Evolutionary conservation across 306 rosid genomes (phyloP).

Genomic region (Boehmeria nivea): DNA sequence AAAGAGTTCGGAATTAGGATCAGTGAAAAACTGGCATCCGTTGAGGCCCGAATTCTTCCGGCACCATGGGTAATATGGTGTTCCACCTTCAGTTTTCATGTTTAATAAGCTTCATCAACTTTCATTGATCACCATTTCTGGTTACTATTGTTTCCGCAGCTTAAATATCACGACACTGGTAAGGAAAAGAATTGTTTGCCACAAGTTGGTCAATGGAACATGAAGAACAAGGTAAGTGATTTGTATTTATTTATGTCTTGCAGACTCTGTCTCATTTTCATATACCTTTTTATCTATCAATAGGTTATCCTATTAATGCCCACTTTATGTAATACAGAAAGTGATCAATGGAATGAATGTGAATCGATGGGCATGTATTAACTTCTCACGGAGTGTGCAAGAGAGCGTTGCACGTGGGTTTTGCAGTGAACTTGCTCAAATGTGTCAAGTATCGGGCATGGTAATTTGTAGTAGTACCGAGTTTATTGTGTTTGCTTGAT

Average conservation of each 20-base stretch:
- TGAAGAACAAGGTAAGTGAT: conserved; percentile 88
- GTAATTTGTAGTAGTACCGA: conserved; percentile 22
- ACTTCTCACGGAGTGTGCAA: conserved; percentile 86
- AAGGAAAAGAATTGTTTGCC: conserved; percentile 96
- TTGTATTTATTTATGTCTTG: background rate
- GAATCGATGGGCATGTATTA: conserved; percentile 92
- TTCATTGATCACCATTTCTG: conserved; percentile 6
- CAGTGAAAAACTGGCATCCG: conserved; percentile 84
- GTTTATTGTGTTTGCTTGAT: background rate
- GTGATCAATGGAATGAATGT: conserved; percentile 98
- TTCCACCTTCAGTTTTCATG: conserved; percentile 9
- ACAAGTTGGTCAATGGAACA: conserved; percentile 99
- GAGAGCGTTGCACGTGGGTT: conserved; percentile 84
- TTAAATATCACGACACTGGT: conserved; percentile 89
- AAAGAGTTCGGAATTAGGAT: conserved; percentile 86
- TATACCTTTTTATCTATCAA: background rate
- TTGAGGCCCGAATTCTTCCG: conserved; percentile 95
- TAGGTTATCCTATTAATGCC: conserved; percentile 9
- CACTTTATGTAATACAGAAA: conserved; percentile 51
- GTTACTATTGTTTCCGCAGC: conserved; percentile 39
- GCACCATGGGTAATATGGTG: conserved; percentile 87
- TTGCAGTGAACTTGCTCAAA: conserved; percentile 79
- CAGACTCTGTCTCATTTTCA: background rate
- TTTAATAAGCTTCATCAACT: conserved; percentile 6
- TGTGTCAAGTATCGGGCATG: conserved; percentile 99